phyloP scores from a whole-genome alignment of 345 rosid genomes.

The Citrus inodora region DNA sequence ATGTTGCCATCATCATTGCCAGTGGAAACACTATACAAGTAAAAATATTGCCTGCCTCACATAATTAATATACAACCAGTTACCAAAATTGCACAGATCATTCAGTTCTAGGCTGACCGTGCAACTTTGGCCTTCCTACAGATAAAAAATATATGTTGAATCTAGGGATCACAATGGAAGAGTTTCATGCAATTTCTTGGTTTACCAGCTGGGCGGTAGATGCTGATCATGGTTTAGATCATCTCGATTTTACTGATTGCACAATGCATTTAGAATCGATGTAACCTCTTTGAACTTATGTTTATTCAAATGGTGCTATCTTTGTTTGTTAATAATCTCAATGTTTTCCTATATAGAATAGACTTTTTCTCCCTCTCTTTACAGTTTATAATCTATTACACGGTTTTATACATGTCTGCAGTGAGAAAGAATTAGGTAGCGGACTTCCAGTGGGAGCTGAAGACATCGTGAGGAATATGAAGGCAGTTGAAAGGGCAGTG shows the following conservation, averaged over 20 bases:
- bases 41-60: conserved; percentile 11
- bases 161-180: conserved; percentile 57
- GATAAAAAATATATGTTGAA: conserved; percentile 59
- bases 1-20: conserved; percentile 98
- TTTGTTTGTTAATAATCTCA: conserved; percentile 1
- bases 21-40: conserved; percentile 91
- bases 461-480: conserved; percentile 59
- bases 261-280: conserved; percentile 26
- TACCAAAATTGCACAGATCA: background rate
- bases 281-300: conserved; percentile 23
- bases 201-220: conserved; percentile 99
- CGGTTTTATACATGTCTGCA: conserved; percentile 12
- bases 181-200: conserved; percentile 77
- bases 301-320: background rate
- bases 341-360: background rate
- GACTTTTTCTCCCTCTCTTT: background rate
- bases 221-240: conserved; percentile 74
- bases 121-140: conserved; percentile 17
- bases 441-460: conserved; percentile 43
- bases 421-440: conserved; percentile 33
- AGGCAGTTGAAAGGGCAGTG: conserved; percentile 62
- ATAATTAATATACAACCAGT: background rate
- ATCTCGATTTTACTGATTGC: conserved; percentile 38
- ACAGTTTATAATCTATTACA: too few species aligned
- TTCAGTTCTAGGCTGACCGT: background rate